Conservation (phyloP, 2,329 filamentous ascomycete genomes). For the Eutypa lata region DNA sequence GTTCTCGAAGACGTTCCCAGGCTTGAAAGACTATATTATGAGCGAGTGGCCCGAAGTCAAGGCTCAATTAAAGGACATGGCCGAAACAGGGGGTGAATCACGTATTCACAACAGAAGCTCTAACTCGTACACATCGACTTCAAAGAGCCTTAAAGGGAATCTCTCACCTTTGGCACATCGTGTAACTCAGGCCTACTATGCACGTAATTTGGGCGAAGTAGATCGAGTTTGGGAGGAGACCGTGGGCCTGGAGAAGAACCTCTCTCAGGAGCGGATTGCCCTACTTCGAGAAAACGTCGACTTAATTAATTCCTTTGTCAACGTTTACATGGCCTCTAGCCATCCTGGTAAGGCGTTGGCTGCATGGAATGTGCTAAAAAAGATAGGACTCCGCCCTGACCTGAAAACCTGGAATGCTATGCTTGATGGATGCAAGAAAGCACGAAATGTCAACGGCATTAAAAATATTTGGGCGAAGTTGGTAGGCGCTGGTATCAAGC, state of each 20-base stretch:
- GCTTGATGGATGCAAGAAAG: constrained; percentile 65
- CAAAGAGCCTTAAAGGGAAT: neutral
- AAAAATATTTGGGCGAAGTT: constrained; percentile 67
- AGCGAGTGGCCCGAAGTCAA: constrained; percentile 23
- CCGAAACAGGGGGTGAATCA: constrained; percentile 1
- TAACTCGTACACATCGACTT: neutral
- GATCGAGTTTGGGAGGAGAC: constrained; percentile 24
- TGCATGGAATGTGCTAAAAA: constrained; percentile 23
- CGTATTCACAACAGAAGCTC: neutral
- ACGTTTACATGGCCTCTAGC: constrained; percentile 23
- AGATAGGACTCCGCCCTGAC: constrained; percentile 53
- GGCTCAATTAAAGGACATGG: constrained; percentile 10
- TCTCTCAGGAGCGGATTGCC: constrained; percentile 12
- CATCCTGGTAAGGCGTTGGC: constrained; percentile 24
- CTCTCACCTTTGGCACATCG: constrained; percentile 1
- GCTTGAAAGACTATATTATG: constrained; percentile 22
- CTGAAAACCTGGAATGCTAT: constrained; percentile 69
- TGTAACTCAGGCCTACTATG: constrained; percentile 12
- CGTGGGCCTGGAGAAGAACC: constrained; percentile 10
- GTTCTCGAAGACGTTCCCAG: constrained; percentile 14
- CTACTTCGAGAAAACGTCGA: constrained; percentile 17
- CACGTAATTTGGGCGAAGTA: constrained; percentile 15
- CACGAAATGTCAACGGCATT: constrained; percentile 57
- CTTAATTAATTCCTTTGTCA: constrained; percentile 27
- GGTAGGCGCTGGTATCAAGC: constrained; percentile 49